These are phyloP conservation scores for Sugiyamaella boreocaroliniensis DNA, from an alignment of 805 yeast genomes.

Conservation along the genomic window DNA sequence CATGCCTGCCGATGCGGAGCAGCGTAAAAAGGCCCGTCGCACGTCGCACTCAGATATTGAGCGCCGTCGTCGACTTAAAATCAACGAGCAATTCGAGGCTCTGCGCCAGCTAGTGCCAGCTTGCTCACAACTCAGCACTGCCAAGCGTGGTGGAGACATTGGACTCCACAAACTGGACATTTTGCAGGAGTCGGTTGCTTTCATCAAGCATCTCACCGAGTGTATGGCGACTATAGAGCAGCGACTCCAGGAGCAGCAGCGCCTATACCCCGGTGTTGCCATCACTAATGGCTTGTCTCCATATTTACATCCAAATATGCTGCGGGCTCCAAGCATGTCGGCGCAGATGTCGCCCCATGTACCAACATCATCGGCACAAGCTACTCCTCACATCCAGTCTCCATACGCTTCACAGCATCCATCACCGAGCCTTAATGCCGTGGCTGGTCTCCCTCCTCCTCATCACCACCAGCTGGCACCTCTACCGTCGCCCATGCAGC, in stretches of 20 bases:
- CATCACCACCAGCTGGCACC: background rate
- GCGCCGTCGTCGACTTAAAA: slow-evolving; percentile 67
- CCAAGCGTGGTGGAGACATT: slow-evolving; percentile 36
- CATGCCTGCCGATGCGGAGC: slow-evolving; percentile 24
- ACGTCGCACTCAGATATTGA: slow-evolving; percentile 72
- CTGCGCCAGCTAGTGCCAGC: slow-evolving; percentile 73
- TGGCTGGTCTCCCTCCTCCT: background rate
- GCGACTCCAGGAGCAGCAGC: background rate
- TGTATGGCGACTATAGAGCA: slow-evolving; percentile 1
- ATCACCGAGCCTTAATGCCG: background rate
- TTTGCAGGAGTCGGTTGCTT: slow-evolving; percentile 75
- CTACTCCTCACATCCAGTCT: background rate
- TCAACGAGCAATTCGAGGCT: slow-evolving; percentile 79
- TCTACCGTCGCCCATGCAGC: background rate
- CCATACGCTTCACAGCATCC: background rate
- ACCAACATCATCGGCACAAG: background rate
- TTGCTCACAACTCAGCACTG: slow-evolving; percentile 45
- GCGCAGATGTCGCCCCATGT: background rate
- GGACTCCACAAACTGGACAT: slow-evolving; percentile 79
- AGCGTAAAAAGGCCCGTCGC: slow-evolving; percentile 43
- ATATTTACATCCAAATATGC: background rate
- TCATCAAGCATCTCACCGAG: slow-evolving; percentile 54
- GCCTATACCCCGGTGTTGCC: background rate
- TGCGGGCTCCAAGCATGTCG: background rate
- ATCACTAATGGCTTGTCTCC: background rate